Evolutionary conservation across 306 rosid genomes (phyloP), one percentile per base, ranked within the genome.

Genomic region (Medicago truncatula): DNA sequence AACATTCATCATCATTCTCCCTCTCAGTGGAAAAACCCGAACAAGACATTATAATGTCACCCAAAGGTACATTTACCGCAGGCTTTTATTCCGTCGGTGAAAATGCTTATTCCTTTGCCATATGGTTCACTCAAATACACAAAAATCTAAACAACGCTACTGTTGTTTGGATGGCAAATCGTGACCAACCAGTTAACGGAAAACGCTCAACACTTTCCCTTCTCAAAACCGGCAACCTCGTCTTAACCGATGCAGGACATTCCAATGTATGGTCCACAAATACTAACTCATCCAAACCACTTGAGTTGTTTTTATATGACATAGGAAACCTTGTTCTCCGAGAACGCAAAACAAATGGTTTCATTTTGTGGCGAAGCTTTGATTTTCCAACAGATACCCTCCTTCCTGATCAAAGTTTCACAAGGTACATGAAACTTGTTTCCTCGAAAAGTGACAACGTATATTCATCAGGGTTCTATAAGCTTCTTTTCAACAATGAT

Each of bases 151-250:
- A 0, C 4, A 20, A 15, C 9, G 64, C 38, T 36, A 67, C 74
- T 9, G 0, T 76, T 1, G 68, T 76, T 4, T 76, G 80, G 80
- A 66, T 76, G 49, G 80, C 80, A 38, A 76, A 76, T 40, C 58
- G 80, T 15, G 80, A 76, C 74, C 67, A 54, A 6, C 80, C 74
- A 1, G 69, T 76, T 0, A 76, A 76, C 60, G 69, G 80, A 0
- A 67, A 67, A 17, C 40, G 74, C 5, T 76, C 80, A 6, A 56
- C 36, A 0, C 80, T 76, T 0, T 67, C 80, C 5, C 80, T 76
- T 67, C 60, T 16, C 3, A 43, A 57, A 8, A 67, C 38, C 3
- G 80, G 80, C 0, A 57, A 76, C 60, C 80, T 76, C 8, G 60
- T 56, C 0, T 7, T 76, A 13, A 56, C 68, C 1, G 80, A 76